Conservation (phyloP, 306 rosid genomes). For the Malus asiatica region DNA sequence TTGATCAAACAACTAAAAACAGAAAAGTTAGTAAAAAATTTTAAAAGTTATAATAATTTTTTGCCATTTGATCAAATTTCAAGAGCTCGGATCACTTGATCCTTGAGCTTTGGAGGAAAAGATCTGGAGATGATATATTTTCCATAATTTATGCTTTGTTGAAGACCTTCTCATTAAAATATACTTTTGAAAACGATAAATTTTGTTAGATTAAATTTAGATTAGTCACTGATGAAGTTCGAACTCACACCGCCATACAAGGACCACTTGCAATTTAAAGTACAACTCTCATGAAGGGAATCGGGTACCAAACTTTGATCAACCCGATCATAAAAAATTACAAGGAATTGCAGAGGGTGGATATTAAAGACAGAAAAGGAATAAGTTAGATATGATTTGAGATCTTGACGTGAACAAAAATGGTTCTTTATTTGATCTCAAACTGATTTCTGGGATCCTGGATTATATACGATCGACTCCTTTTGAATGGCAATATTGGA, state of each 20-base stretch:
- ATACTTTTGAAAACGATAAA: too few species aligned
- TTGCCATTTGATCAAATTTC: too few species aligned
- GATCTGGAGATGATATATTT: too few species aligned
- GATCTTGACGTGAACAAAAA: not conserved
- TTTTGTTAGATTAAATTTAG: too few species aligned
- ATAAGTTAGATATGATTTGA: not conserved
- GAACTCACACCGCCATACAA: fast-evolving
- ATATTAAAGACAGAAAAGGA: not conserved
- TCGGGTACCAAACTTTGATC: not conserved
- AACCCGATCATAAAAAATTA: not conserved
- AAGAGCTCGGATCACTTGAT: too few species aligned
- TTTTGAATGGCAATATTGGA: not conserved
- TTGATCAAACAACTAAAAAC: too few species aligned
- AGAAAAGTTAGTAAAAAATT: too few species aligned
- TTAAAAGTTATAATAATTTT: too few species aligned
- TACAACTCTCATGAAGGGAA: not conserved
- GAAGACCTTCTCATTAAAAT: not conserved
- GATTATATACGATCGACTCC: not conserved
- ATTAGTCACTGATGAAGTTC: too few species aligned
- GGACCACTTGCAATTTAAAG: too few species aligned
- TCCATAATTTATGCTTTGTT: not conserved
- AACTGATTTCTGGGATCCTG: not conserved
- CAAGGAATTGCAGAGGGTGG: not conserved
- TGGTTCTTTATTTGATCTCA: not conserved
- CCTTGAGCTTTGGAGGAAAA: too few species aligned